A percentile compares a stretch with the other conserved stretches of the same genome.
phyloP scores from a whole-genome alignment of 2,329 filamentous ascomycete genomes.

The Amauroascus verrucosus region DNA sequence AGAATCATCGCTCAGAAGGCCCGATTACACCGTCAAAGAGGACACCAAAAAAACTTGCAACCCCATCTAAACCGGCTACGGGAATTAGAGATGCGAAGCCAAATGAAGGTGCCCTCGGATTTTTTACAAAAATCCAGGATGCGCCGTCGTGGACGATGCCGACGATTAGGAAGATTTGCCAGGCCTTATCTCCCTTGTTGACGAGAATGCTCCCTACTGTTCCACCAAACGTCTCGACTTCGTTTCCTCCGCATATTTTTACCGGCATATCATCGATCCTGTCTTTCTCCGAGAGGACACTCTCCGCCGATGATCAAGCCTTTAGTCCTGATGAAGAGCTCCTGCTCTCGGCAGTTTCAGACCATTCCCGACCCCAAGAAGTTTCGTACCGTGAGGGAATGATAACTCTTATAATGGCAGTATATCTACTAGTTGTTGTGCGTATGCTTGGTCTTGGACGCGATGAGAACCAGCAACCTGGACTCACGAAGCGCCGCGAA shows the following conservation, averaged over 20 bases:
- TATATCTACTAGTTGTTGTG: slow-evolving; percentile 39
- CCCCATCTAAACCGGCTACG: not conserved
- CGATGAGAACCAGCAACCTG: not conserved
- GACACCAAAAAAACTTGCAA: not conserved
- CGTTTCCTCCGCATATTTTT: slow-evolving; percentile 60
- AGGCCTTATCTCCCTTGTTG: slow-evolving; percentile 47
- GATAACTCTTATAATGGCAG: slow-evolving; percentile 32
- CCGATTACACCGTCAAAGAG: slow-evolving; percentile 8
- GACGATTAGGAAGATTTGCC: slow-evolving; percentile 56
- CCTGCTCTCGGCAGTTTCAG: slow-evolving; percentile 32
- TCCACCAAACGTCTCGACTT: slow-evolving; percentile 31
- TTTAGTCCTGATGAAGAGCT: slow-evolving; percentile 31
- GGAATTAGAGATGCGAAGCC: not conserved
- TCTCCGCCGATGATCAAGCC: slow-evolving; percentile 41
- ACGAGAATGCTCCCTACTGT: slow-evolving; percentile 29
- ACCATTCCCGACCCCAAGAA: slow-evolving; percentile 35
- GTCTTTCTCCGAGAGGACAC: slow-evolving; percentile 35
- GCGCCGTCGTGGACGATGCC: slow-evolving; percentile 59
- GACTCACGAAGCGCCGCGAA: not conserved
- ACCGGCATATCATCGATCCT: slow-evolving; percentile 57
- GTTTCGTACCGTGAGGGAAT: slow-evolving; percentile 35
- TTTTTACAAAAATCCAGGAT: slow-evolving; percentile 28
- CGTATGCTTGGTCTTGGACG: slow-evolving; percentile 19
- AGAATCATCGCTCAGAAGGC: slow-evolving; percentile 13
- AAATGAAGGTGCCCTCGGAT: slow-evolving; percentile 19